phyloP scores from a whole-genome alignment of 2,329 filamentous ascomycete species.

The Boeremia lycopersici region DNA sequence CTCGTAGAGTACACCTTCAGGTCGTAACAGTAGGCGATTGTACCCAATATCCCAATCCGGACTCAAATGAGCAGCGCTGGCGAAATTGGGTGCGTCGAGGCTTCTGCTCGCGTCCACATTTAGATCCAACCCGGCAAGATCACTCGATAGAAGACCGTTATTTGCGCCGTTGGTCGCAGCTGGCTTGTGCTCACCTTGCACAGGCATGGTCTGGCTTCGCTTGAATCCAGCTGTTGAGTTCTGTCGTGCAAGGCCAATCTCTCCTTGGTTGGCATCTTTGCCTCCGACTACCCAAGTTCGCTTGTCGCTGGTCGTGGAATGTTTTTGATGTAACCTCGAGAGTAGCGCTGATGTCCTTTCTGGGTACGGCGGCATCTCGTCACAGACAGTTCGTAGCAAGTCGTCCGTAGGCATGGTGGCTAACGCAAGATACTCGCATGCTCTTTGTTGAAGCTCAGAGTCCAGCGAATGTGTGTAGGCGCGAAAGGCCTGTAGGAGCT shows the following conservation, averaged over 20 bases:
- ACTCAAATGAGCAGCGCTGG: constrained; percentile 88
- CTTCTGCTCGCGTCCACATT: constrained; percentile 63
- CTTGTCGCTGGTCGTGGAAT: constrained; percentile 89
- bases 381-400: constrained; percentile 88
- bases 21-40: constrained; percentile 76
- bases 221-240: constrained; percentile 73
- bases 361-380: constrained; percentile 98
- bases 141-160: constrained; percentile 58
- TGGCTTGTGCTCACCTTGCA: constrained; percentile 39
- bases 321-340: constrained; percentile 92
- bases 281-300: constrained; percentile 97
- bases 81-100: constrained; percentile 78
- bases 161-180: constrained; percentile 50
- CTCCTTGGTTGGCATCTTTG: constrained; percentile 90
- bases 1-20: constrained; percentile 91
- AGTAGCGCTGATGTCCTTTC: constrained; percentile 90
- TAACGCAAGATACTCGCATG: constrained; percentile 90
- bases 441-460: constrained; percentile 92
- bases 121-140: constrained; percentile 82
- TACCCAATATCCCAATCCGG: constrained; percentile 94
- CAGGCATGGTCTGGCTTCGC: constrained; percentile 74
- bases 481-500: constrained; percentile 87
- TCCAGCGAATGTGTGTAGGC: constrained; percentile 94
- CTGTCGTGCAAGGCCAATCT: constrained; percentile 76
- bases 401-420: constrained; percentile 88